Percentiles rank a stretch among this genome's conserved stretches.
Evolutionary conservation across 164 flowering plant genomes (phyloP).

Genomic region (Kingdonia uniflora): DNA sequence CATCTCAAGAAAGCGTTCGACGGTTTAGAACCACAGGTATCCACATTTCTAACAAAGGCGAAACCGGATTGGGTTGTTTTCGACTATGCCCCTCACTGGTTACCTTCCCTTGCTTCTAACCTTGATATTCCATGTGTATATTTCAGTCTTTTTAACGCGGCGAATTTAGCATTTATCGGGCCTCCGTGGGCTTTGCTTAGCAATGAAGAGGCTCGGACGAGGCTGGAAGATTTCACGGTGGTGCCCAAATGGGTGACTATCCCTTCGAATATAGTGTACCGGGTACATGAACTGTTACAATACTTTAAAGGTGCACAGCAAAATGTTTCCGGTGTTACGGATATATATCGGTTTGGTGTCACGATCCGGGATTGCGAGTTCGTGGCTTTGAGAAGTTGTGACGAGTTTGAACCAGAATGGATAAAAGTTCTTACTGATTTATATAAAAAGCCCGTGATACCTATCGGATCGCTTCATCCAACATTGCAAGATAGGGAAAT

Average conservation of each 20-base stretch:
- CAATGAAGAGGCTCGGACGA: background rate
- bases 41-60: background rate
- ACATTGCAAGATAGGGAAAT: background rate
- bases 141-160: constrained; percentile 14
- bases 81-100: constrained; percentile 29
- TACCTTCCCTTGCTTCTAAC: constrained; percentile 14
- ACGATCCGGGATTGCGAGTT: constrained; percentile 9
- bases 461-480: constrained; percentile 22
- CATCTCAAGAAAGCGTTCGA: constrained; percentile 10
- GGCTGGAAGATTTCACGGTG: background rate
- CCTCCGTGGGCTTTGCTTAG: background rate
- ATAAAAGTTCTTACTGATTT: constrained; percentile 1
- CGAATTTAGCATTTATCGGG: constrained; percentile 4
- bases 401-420: constrained; percentile 16
- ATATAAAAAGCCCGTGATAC: constrained; percentile 13
- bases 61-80: constrained; percentile 27
- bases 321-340: constrained; percentile 11
- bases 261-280: constrained; percentile 12
- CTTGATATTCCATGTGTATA: constrained; percentile 11
- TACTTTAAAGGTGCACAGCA: background rate
- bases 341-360: constrained; percentile 9
- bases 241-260: constrained; percentile 18
- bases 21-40: background rate
- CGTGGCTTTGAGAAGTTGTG: constrained; percentile 11
- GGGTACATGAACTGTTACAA: constrained; percentile 10